Conservation (phyloP, 495 filamentous ascomycete species). For the Penicillium pancosmium region DNA sequence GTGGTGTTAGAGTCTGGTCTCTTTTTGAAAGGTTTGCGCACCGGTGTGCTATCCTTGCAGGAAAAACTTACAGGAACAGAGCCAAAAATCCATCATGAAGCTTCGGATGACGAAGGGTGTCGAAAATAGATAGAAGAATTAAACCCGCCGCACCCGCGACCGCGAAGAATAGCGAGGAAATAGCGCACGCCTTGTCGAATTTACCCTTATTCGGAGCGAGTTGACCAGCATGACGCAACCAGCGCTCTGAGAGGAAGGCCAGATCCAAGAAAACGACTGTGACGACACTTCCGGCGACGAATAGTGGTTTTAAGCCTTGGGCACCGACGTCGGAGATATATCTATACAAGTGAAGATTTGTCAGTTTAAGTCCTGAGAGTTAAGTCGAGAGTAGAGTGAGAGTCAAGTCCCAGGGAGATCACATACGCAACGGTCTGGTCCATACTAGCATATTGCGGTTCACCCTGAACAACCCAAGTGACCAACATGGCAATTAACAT, state of each 20-base stretch:
- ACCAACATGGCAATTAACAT: slow-evolving; percentile 72
- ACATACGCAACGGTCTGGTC: slow-evolving; percentile 75
- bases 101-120: slow-evolving; percentile 65
- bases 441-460: slow-evolving; percentile 69
- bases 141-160: slow-evolving; percentile 76
- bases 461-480: slow-evolving; percentile 66
- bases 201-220: slow-evolving; percentile 68
- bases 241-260: slow-evolving; percentile 78
- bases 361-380: no score
- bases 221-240: slow-evolving; percentile 75
- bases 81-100: slow-evolving; percentile 78
- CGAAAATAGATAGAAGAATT: slow-evolving; percentile 82
- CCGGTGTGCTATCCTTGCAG: not conserved
- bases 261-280: slow-evolving; percentile 85
- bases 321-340: slow-evolving; percentile 84
- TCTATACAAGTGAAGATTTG: slow-evolving; percentile 13
- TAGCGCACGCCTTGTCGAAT: slow-evolving; percentile 70
- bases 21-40: no score
- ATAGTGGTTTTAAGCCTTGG: slow-evolving; percentile 75
- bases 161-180: slow-evolving; percentile 70
- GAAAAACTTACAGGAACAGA: slow-evolving; percentile 71
- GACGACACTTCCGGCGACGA: slow-evolving; percentile 77
- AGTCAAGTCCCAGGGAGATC: no score
- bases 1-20: not conserved
- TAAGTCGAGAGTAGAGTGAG: no score